Conservation (phyloP, 768 basidiomycete genomes). For the Xerocomellus amylosporus region DNA sequence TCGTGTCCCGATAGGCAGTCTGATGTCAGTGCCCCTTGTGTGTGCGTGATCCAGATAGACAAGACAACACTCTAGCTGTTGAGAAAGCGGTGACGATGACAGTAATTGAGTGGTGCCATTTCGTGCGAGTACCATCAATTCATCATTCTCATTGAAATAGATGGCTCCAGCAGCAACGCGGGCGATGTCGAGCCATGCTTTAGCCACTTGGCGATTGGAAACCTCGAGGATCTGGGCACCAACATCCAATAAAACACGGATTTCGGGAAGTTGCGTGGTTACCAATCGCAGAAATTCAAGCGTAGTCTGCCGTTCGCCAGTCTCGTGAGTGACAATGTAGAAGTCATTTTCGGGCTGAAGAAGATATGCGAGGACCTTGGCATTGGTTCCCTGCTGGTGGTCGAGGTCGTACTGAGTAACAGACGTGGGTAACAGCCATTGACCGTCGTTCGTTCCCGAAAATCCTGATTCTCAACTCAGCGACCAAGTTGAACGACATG, state of each 20-base stretch:
- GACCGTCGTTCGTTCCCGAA: slow-evolving; percentile 39
- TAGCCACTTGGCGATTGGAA: slow-evolving; percentile 39
- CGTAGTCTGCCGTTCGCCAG: background rate
- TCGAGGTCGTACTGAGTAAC: slow-evolving; percentile 28
- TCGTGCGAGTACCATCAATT: slow-evolving; percentile 26
- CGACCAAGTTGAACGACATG: background rate
- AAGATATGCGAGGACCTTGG: slow-evolving; percentile 32
- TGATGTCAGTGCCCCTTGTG: slow-evolving; percentile 32
- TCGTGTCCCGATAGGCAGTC: slow-evolving; percentile 29
- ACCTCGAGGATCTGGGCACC: slow-evolving; percentile 55
- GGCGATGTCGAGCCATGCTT: slow-evolving; percentile 37
- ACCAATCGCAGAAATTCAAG: slow-evolving; percentile 27
- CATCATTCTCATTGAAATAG: slow-evolving; percentile 30
- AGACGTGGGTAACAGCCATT: slow-evolving; percentile 35
- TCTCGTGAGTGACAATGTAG: slow-evolving; percentile 6
- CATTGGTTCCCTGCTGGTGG: slow-evolving; percentile 39
- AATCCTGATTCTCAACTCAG: slow-evolving; percentile 25
- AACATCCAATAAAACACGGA: slow-evolving; percentile 50
- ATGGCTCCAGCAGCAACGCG: slow-evolving; percentile 20
- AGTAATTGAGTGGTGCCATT: slow-evolving; percentile 22
- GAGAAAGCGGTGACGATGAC: slow-evolving; percentile 25
- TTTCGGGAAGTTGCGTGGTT: slow-evolving; percentile 29
- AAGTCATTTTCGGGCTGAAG: slow-evolving; percentile 19
- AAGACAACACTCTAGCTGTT: slow-evolving; percentile 30
- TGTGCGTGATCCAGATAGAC: slow-evolving; percentile 30